Base-by-base conservation (phyloP, 306 rosid genomes). In the Corylus americana region DNA sequence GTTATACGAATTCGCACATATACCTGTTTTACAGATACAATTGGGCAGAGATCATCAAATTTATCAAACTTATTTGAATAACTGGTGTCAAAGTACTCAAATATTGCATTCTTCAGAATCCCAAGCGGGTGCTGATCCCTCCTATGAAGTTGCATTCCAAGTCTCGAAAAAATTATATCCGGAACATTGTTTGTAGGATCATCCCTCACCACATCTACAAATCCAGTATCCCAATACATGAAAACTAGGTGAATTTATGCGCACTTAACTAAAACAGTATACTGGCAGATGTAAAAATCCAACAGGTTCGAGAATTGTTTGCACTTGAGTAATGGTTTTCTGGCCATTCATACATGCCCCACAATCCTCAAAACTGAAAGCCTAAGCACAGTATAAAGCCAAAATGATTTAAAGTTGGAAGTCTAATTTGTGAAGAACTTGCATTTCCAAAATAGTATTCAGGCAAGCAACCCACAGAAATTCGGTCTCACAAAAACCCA, bases 101-200 rank as follows among this genome's bases (percentile, higher is more conserved):
- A 79, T 80, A 96, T 93, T 3, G 91, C 91, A 81, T 96, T 96
- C 93, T 90, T 96, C 73, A 96, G 76, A 77, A 93, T 96, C 64
- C 98, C 99, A 77, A 93, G 91, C 4, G 97, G 98, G 77, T 93
- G 98, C 18, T 91, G 87, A 83, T 91, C 91, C 90, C 96, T 88
- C 84, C 91, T 88, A 75, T 96, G 99, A 80, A 96, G 96, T 80
- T 96, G 96, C 96, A 91, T 73, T 67, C 99, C 98, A 77, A 96
- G 93, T 85, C 91, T 96, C 5, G 93, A 80, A 77, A 90, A 96
- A 68, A 96, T 93, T 4, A 85, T 84, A 83, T 96, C 97, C 2
- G 94, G 99, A 71, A 93, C 98, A 82, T 96, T 96, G 84, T 96
- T 96, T 54, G 96, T 90, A 57, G 97, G 96, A 70, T 93, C 99